A percentile compares a stretch with the other conserved stretches of the same genome.
Conservation (phyloP, 495 filamentous ascomycete genomes). For the Xylaria intraflava region DNA sequence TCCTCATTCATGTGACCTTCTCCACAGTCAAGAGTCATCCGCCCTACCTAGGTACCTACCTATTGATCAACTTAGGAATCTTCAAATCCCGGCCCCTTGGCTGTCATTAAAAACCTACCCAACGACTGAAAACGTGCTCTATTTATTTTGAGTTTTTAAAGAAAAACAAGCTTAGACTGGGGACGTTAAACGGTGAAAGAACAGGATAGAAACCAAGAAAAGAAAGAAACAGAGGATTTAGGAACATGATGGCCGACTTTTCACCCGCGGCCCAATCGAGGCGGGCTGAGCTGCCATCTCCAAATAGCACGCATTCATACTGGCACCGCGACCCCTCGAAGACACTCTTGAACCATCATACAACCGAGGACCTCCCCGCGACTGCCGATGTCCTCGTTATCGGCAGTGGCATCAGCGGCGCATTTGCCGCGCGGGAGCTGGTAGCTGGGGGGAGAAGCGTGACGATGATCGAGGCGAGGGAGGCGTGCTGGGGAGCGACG, state of each 20-base stretch:
- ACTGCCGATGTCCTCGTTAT: constrained; percentile 61
- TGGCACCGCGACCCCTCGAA: constrained; percentile 61
- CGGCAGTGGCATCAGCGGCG: constrained; percentile 64
- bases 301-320: constrained; percentile 59
- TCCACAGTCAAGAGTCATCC: no score
- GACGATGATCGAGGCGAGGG: constrained; percentile 69
- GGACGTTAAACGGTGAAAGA: neutral
- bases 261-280: neutral
- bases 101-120: no score
- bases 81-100: no score
- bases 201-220: neutral
- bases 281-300: constrained; percentile 35
- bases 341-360: constrained; percentile 51
- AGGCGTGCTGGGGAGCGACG: constrained; percentile 72
- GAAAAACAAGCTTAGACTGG: no score
- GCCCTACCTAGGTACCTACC: no score
- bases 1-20: no score
- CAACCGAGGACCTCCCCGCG: constrained; percentile 53
- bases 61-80: no score
- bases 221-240: no score
- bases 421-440: constrained; percentile 57
- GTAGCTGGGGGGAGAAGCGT: constrained; percentile 28
- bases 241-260: neutral
- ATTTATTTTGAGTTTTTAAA: no score
- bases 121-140: no score